phyloP scores from a whole-genome alignment of 2,329 filamentous ascomycete genomes.

The Penicillium sp. region DNA sequence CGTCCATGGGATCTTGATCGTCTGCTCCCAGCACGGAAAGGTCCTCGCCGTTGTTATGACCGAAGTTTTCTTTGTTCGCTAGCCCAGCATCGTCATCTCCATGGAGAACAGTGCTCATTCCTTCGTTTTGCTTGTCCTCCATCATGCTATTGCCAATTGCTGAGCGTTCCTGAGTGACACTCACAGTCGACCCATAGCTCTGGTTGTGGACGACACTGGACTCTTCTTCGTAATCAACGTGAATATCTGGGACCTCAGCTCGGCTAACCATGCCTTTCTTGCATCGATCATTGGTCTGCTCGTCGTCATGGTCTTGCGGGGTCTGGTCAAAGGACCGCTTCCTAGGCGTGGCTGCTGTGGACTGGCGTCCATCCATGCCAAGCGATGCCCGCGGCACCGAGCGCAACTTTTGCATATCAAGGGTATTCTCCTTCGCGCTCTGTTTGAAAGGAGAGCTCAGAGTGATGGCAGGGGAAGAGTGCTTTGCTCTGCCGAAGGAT shows the following conservation, averaged over 20 bases:
- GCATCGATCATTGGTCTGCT: constrained; percentile 20
- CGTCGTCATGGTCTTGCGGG: constrained; percentile 17
- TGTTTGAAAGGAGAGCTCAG: constrained; percentile 2
- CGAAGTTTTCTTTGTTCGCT: constrained; percentile 21
- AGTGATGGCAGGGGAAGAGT: constrained; percentile 1
- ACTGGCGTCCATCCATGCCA: constrained; percentile 5
- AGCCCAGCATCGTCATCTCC: constrained; percentile 23
- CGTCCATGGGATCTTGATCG: constrained; percentile 36
- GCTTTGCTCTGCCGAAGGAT: constrained; percentile 1
- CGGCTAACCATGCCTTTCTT: constrained; percentile 27
- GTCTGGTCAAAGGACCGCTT: constrained; percentile 26
- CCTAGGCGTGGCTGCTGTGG: constrained; percentile 13
- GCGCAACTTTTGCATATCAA: constrained; percentile 17
- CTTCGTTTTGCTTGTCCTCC: constrained; percentile 39
- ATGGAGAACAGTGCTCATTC: constrained; percentile 41
- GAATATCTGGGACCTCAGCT: constrained; percentile 21
- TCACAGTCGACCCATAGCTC: constrained; percentile 11
- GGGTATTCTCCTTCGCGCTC: constrained; percentile 4
- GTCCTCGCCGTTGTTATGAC: constrained; percentile 12
- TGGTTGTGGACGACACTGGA: constrained; percentile 21
- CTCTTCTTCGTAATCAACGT: constrained; percentile 29
- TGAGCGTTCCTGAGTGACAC: constrained; percentile 16
- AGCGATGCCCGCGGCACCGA: constrained; percentile 13
- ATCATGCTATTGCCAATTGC: constrained; percentile 35
- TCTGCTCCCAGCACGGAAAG: constrained; percentile 29